These are phyloP conservation scores for Vicia sativa DNA, from an alignment of 306 rosid species.

Conservation along the genomic window DNA sequence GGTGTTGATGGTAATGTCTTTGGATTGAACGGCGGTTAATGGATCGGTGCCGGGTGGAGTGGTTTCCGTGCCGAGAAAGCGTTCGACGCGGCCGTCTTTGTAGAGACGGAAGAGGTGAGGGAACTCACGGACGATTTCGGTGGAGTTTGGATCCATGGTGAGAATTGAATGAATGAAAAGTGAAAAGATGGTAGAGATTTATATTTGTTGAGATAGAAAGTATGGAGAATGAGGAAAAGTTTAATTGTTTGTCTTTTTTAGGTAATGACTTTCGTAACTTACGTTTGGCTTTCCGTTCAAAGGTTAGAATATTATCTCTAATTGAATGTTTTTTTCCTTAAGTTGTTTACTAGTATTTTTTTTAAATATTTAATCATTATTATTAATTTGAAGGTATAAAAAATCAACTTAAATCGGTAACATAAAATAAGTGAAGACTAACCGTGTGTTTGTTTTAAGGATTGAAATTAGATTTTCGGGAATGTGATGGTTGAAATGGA, in stretches of 20 bases:
- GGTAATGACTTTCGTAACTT: background rate
- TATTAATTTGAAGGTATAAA: too few species aligned
- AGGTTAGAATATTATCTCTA: too few species aligned
- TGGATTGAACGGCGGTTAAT: conserved; percentile 52
- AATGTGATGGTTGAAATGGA: too few species aligned
- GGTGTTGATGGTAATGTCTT: conserved; percentile 53
- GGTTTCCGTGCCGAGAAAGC: conserved; percentile 45
- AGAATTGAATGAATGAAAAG: background rate
- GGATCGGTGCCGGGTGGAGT: conserved; percentile 49
- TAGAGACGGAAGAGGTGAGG: conserved; percentile 47
- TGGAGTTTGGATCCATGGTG: conserved; percentile 31
- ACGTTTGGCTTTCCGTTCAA: background rate
- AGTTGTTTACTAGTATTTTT: too few species aligned
- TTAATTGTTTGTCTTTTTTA: background rate
- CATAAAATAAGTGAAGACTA: too few species aligned
- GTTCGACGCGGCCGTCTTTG: conserved; percentile 67
- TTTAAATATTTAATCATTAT: too few species aligned
- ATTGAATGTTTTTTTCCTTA: too few species aligned
- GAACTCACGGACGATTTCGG: conserved; percentile 42
- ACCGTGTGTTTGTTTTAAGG: too few species aligned
- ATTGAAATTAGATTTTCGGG: too few species aligned
- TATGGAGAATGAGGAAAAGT: background rate
- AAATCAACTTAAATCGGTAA: too few species aligned
- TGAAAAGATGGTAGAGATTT: background rate
- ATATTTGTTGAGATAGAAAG: background rate